Percentiles rank a stretch among this genome's conserved stretches.
Conservation (phyloP, 78 protist species). For the Chrysochromulina tobinii region DNA sequence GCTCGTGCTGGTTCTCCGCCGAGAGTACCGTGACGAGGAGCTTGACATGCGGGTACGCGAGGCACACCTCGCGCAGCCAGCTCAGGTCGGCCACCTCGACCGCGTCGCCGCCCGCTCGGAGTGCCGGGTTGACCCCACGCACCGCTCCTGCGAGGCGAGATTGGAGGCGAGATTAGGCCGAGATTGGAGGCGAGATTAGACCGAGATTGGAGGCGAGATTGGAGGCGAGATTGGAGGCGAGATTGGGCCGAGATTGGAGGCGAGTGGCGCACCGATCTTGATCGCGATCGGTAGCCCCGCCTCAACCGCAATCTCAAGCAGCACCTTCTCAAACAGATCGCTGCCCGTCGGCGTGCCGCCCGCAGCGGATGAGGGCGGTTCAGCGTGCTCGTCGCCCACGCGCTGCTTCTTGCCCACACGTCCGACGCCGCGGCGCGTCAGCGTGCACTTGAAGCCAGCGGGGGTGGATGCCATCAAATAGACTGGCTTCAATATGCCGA, state of each 20-base stretch:
- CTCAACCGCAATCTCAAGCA: neutral
- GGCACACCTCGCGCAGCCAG: neutral
- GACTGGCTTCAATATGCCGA: neutral
- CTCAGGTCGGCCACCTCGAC: slow-evolving; percentile 20
- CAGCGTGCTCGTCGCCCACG: too few relatives aligned
- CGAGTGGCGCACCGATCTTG: neutral
- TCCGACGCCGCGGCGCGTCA: neutral
- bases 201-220: too few relatives aligned
- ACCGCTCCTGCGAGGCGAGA: slow-evolving; percentile 14
- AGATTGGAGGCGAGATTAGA: too few relatives aligned
- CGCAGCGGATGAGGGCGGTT: too few relatives aligned
- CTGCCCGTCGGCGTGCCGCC: too few relatives aligned
- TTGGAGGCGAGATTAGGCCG: too few relatives aligned
- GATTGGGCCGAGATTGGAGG: too few relatives aligned
- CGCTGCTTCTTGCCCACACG: too few relatives aligned
- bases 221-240: too few relatives aligned
- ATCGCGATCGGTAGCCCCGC: neutral
- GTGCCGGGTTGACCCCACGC: neutral
- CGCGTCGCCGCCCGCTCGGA: slow-evolving; percentile 1
- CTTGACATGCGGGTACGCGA: neutral
- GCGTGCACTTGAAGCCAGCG: neutral
- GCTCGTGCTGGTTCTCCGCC: slow-evolving; percentile 22
- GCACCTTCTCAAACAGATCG: neutral
- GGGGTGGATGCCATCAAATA: slow-evolving; percentile 27
- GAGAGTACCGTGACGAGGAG: neutral